phyloP scores from a whole-genome alignment of 1,284 basidiomycete species.

The Prillingera fragicola region DNA sequence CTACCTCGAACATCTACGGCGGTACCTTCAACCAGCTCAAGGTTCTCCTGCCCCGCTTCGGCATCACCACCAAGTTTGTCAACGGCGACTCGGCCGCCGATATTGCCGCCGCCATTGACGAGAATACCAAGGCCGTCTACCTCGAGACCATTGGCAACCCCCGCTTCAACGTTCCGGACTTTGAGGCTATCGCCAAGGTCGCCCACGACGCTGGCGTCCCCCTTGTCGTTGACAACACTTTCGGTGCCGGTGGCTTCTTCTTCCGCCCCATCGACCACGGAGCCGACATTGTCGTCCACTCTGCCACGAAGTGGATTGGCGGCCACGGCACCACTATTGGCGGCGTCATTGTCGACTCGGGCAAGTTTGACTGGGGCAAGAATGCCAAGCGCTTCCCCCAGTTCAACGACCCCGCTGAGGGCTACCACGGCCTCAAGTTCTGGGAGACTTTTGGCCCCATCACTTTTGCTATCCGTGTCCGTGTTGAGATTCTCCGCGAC shows the following conservation, averaged over 20 bases:
- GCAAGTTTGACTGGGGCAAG: conserved; percentile 81
- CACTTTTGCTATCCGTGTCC: conserved; percentile 49
- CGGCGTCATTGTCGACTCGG: conserved; percentile 74
- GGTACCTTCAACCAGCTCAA: conserved; percentile 87
- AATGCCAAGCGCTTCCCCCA: conserved; percentile 73
- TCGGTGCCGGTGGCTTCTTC: conserved; percentile 67
- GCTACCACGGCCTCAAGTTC: conserved; percentile 74
- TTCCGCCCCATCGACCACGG: conserved; percentile 48
- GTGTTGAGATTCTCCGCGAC: conserved; percentile 60
- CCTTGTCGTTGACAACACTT: conserved; percentile 74
- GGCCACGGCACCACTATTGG: conserved; percentile 84
- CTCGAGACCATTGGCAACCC: conserved; percentile 84
- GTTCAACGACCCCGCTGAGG: conserved; percentile 60
- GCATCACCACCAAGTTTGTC: conserved; percentile 74
- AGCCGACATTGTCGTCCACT: conserved; percentile 79
- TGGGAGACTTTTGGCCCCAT: conserved; percentile 63
- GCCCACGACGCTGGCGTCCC: conserved; percentile 15
- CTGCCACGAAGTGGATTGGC: conserved; percentile 86
- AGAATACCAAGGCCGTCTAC: conserved; percentile 57
- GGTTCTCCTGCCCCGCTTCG: conserved; percentile 46
- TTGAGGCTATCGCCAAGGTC: conserved; percentile 68
- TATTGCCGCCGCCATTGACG: conserved; percentile 64
- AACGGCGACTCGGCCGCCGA: conserved; percentile 58
- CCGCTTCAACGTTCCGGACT: conserved; percentile 66
- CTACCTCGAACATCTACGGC: conserved; percentile 64